Evolutionary conservation across 2,329 filamentous ascomycete genomes (phyloP).

Genomic region (Alternaria sp.): DNA sequence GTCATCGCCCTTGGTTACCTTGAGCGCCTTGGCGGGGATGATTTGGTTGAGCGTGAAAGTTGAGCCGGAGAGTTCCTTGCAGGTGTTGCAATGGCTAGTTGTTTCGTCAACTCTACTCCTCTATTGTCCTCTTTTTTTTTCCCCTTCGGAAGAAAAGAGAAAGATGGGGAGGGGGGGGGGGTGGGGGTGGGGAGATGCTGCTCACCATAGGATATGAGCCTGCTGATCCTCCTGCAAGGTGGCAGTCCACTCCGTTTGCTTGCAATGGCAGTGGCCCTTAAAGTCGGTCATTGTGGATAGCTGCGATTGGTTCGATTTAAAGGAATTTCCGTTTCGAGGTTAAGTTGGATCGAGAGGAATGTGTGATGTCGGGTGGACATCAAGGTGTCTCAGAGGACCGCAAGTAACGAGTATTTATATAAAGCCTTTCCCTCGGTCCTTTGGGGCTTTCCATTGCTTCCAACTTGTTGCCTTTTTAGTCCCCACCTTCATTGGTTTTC

Average conservation of each 20-base stretch:
- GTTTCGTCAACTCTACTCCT: not conserved
- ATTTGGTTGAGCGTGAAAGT: constrained; percentile 65
- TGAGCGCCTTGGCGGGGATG: constrained; percentile 59
- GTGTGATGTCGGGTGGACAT: constrained; percentile 13
- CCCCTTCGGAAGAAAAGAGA: too few relatives aligned
- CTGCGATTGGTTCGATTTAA: constrained; percentile 23
- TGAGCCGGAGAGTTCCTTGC: constrained; percentile 62
- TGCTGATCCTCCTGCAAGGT: constrained; percentile 57
- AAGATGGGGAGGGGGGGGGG: too few relatives aligned
- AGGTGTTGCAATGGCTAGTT: constrained; percentile 64
- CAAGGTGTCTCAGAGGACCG: too few relatives aligned
- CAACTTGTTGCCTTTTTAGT: not conserved
- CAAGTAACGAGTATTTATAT: constrained; percentile 7
- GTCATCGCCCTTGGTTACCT: constrained; percentile 61
- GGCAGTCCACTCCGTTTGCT: constrained; percentile 62
- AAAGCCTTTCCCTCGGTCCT: not conserved
- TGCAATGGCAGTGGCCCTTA: constrained; percentile 65
- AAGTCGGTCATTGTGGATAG: constrained; percentile 53
- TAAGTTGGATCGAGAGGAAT: not conserved
- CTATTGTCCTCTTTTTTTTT: too few relatives aligned
- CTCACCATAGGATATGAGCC: constrained; percentile 58
- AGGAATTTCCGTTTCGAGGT: not conserved
- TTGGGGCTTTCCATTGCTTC: not conserved
- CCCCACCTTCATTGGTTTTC: not conserved
- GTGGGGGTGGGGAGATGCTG: constrained; percentile 14